Evolutionary conservation across 2,329 filamentous ascomycete genomes (phyloP).

Genomic region (Cladosporium sp.): DNA sequence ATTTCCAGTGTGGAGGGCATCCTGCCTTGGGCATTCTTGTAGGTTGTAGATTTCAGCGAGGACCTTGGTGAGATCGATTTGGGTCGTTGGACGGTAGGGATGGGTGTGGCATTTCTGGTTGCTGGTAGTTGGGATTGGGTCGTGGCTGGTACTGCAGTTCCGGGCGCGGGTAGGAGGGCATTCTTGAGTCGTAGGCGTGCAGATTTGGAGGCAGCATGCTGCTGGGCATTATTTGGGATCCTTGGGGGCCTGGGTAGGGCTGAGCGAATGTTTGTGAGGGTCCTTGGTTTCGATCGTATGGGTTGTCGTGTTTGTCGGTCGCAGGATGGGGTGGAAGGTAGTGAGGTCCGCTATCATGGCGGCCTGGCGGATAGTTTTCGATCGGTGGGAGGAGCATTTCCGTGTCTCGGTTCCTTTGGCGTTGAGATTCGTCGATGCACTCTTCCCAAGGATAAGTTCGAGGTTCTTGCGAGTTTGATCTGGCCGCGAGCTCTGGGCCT

Average conservation of each 20-base stretch:
- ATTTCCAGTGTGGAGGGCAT: background rate
- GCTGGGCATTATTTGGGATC: constrained; percentile 3
- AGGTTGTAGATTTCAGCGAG: background rate
- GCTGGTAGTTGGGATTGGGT: background rate
- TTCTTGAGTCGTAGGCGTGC: background rate
- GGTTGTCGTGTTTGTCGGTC: background rate
- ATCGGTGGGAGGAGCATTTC: constrained; percentile 1
- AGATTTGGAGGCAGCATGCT: background rate
- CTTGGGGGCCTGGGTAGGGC: background rate
- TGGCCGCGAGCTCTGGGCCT: background rate
- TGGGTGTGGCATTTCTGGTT: background rate
- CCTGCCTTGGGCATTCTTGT: background rate
- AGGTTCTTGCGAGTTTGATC: background rate
- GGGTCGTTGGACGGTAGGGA: constrained; percentile 8
- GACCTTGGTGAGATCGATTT: background rate
- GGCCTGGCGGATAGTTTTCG: background rate
- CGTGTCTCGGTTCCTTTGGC: background rate
- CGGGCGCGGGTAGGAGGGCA: background rate
- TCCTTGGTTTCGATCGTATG: background rate
- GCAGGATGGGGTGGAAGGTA: background rate
- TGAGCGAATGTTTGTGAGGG: background rate
- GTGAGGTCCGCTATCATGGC: background rate
- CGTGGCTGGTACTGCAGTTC: constrained; percentile 12
- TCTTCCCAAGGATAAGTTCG: constrained; percentile 18
- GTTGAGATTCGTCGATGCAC: background rate